These are phyloP conservation scores for Clonostachys byssicola DNA, from an alignment of 2,329 filamentous ascomycete genomes.

Conservation along the genomic window DNA sequence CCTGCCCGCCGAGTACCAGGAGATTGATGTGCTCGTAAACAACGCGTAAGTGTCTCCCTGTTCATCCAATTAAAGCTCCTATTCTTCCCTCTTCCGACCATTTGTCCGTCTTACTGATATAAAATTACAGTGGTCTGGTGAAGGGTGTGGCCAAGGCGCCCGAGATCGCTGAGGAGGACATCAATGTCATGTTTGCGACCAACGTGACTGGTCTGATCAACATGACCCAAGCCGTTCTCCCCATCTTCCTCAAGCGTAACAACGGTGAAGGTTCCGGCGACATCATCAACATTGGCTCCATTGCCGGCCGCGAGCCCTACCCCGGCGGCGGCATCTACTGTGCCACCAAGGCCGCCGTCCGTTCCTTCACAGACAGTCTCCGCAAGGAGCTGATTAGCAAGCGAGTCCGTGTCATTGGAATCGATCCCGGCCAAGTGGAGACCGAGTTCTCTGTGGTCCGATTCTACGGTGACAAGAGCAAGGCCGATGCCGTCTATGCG, in stretches of 20 bases:
- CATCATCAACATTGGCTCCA: conserved; percentile 91
- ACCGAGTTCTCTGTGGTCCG: conserved; percentile 90
- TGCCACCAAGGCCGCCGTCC: conserved; percentile 87
- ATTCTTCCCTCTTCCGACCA: not conserved
- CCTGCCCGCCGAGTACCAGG: conserved; percentile 76
- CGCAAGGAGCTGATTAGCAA: conserved; percentile 79
- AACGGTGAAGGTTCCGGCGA: conserved; percentile 74
- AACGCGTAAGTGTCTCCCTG: conserved; percentile 69
- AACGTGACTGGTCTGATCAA: conserved; percentile 95
- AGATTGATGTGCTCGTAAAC: conserved; percentile 88
- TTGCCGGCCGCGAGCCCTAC: conserved; percentile 84
- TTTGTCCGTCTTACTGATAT: no score
- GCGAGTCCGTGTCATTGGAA: conserved; percentile 77
- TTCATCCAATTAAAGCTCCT: not conserved
- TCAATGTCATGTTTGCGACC: conserved; percentile 82
- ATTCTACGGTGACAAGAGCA: conserved; percentile 82
- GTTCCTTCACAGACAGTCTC: conserved; percentile 77
- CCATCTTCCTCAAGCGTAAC: conserved; percentile 72
- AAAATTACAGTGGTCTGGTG: conserved; percentile 66
- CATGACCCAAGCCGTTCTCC: conserved; percentile 88
- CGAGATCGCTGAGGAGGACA: conserved; percentile 78
- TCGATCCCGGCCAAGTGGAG: conserved; percentile 91
- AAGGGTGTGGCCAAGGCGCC: conserved; percentile 85
- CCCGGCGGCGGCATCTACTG: conserved; percentile 87
- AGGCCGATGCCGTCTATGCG: conserved; percentile 88